These are phyloP conservation scores for Penicillium frequentans DNA, from an alignment of 2,329 filamentous ascomycete species.

Conservation along the genomic window DNA sequence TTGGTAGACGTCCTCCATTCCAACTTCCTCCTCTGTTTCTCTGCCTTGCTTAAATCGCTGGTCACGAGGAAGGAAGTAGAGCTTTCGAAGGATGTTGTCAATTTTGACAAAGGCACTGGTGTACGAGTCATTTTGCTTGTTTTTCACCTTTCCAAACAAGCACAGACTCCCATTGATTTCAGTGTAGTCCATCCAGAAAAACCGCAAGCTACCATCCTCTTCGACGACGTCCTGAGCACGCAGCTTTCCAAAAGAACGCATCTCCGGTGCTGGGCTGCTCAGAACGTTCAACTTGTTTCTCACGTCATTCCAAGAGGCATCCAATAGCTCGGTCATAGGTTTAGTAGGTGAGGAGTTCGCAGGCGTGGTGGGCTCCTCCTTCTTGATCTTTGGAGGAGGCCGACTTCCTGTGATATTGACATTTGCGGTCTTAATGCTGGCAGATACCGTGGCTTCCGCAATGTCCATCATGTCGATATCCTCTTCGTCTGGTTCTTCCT, in stretches of 20 bases:
- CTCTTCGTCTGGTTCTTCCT: slow-evolving; percentile 69
- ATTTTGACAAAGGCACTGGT: slow-evolving; percentile 95
- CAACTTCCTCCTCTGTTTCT: slow-evolving; percentile 74
- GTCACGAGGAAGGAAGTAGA: slow-evolving; percentile 87
- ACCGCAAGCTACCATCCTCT: slow-evolving; percentile 82
- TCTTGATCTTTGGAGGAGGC: slow-evolving; percentile 72
- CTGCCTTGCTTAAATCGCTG: slow-evolving; percentile 58
- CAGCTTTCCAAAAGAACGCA: slow-evolving; percentile 71
- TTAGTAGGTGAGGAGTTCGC: slow-evolving; percentile 74
- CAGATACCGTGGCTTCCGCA: slow-evolving; percentile 68
- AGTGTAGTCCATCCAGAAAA: slow-evolving; percentile 97
- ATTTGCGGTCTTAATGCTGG: slow-evolving; percentile 63
- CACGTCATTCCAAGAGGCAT: slow-evolving; percentile 86
- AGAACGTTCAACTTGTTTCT: slow-evolving; percentile 83
- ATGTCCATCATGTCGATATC: slow-evolving; percentile 86
- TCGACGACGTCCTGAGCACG: slow-evolving; percentile 84
- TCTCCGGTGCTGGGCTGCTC: slow-evolving; percentile 67
- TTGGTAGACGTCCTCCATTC: slow-evolving; percentile 84
- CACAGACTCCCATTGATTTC: slow-evolving; percentile 90
- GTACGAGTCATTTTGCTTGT: slow-evolving; percentile 75
- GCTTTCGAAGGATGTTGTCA: slow-evolving; percentile 87
- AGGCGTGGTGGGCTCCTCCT: slow-evolving; percentile 68
- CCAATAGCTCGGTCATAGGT: slow-evolving; percentile 60
- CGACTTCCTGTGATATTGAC: slow-evolving; percentile 84
- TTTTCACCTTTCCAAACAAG: slow-evolving; percentile 92